Evolutionary conservation across 1,139 yeast species (phyloP), one percentile per base, ranked within the genome.

Genomic region (Starmera stellimalicola): DNA sequence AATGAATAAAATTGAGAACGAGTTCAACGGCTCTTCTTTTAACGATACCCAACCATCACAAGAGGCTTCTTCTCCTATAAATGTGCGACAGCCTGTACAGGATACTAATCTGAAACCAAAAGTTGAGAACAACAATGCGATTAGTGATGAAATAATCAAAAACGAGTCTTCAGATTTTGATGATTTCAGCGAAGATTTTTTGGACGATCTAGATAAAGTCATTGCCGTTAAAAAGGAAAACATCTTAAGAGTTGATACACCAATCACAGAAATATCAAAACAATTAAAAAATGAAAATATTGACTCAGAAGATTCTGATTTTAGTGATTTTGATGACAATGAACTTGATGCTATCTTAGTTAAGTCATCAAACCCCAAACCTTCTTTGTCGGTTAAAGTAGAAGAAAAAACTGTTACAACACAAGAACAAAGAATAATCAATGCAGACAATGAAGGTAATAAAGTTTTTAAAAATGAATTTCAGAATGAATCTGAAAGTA

Each of bases 401-500:
- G n/a, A 19, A 14, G 29, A 27, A 8, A 30, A 23, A 6, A 8
- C 36, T 3, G n/a, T 39, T n/a, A 42, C 45, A 1, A 47, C 51
- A 3, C 51, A 47, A 26, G 47, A 48, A 19, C 38, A 29, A 16
- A 34, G 35, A 7, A 50, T 51, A 10, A 35, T 30, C 11, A 39
- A 29, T 5, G 45, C 49, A 9, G 64, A 59, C 25, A 33, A 40
- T 23, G 50, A 44, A 14, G 60, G 60, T 15, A 50, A 50, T 3
- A 45, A 45, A 19, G 40, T 54, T 2, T 61, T 60, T 41, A 57
- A 55, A 36, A 50, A 50, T 24, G 59, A 56, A 20, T 52, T 58
- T 16, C n/a, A n/a, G n/a, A 51, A 49, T 22, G 48, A 42, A 15
- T 46, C 55, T 7, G 64, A 58, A 26, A 33, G 41, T 6, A 40